A percentile compares a stretch with the other conserved stretches of the same genome.
Evolutionary conservation across 441 rosid species (phyloP).

Genomic region (Euphorbia schlechtendalii): DNA sequence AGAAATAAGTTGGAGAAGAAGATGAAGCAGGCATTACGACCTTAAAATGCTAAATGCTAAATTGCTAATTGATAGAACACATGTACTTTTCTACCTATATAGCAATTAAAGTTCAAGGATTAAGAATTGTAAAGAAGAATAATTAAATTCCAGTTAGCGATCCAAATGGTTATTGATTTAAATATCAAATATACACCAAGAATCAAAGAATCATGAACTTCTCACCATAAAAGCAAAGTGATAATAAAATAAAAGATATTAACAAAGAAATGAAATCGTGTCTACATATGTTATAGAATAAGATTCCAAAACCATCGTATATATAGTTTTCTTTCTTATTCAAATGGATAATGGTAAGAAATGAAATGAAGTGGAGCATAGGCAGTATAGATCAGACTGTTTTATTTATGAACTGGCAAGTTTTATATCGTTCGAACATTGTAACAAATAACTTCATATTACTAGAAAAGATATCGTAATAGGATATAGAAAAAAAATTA

Average conservation of each 20-base stretch:
- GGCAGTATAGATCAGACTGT: background rate
- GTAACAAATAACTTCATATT: background rate
- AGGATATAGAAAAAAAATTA: too few relatives aligned
- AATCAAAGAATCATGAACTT: too few relatives aligned
- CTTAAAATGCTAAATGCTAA: background rate
- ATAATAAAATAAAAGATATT: background rate
- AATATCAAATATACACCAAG: background rate
- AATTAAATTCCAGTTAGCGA: background rate
- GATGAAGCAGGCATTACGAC: constrained; percentile 4
- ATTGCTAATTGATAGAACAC: constrained; percentile 4
- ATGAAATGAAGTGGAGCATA: background rate
- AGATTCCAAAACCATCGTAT: background rate
- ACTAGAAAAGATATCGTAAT: background rate
- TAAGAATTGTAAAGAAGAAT: background rate
- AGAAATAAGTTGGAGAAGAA: constrained; percentile 25
- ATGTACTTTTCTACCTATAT: constrained; percentile 16
- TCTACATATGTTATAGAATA: background rate
- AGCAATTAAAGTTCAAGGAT: constrained; percentile 12
- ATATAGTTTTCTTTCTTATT: background rate
- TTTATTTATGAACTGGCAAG: background rate
- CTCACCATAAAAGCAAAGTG: too few relatives aligned
- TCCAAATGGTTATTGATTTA: background rate
- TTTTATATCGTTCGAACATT: background rate
- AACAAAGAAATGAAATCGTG: background rate
- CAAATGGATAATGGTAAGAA: background rate